Base-by-base conservation (phyloP, 2,329 filamentous ascomycete species). In the Penicillium sp. region DNA sequence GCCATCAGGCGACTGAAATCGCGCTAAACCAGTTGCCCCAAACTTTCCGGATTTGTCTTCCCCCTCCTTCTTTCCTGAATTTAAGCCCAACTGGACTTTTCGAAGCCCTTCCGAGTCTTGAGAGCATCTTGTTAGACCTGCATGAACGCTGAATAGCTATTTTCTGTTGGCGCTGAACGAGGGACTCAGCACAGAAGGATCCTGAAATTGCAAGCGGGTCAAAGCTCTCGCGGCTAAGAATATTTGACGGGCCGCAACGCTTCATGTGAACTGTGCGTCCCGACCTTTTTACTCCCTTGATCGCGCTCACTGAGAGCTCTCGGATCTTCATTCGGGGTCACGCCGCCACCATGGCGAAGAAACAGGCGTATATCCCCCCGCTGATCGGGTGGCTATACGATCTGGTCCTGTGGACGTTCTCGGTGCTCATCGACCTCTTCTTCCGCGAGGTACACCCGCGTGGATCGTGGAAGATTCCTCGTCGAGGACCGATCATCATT, bases 361-460 rank as follows among this genome's bases (percentile, higher is more conserved):
- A 73, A 59, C 68, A 72, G 65, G 68, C 71, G 42, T 76, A 74
- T 51, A 77, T 80, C 56, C 71, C 77, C 61, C 79, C 79, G 52
- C 78, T 82, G 70, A 75, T 81, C 60, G 78, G 77, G 68, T 83
- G 81, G 81, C 64, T 82, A 53, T 83, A 83, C 67, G 81, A 83
- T 69, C 64, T 82, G 28, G 74, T 81, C 51, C 71, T 83, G 40
- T 84, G 82, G 82, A 73, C 75, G 10, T 79, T 83, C 64, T 83
- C 82, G 2, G 75, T 98, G 65, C 83, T 98, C 55, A 88, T 96
- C 67, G 95, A 99, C 78, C 87, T 97, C 68, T 99, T 99, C 86
- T 99, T 99, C 82, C 89, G 95, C 69, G 95, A 99, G 79, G 92
- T 99, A 16, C 93, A 98, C 75, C 95, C 95, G 13, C 87, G 95